phyloP scores from a whole-genome alignment of 2,329 filamentous ascomycete genomes.

The Ophiocordyceps unilateralis region DNA sequence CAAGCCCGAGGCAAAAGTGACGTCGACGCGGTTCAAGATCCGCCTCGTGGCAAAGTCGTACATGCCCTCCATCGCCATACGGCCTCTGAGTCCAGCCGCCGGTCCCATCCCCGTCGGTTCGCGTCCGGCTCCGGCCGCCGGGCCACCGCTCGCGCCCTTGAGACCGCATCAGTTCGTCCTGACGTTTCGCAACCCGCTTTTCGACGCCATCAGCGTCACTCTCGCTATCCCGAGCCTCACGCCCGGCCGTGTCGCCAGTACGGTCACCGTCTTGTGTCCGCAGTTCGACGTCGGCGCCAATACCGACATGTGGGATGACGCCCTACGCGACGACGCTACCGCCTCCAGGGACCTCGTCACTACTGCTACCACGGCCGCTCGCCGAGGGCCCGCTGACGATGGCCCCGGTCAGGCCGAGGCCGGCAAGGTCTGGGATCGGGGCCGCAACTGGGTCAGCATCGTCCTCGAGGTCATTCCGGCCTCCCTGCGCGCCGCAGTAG shows the following conservation, averaged over 20 bases:
- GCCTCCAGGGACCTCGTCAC: neutral
- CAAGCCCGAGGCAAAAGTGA: slow-evolving; percentile 82
- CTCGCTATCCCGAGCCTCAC: slow-evolving; percentile 71
- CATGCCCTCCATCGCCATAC: slow-evolving; percentile 66
- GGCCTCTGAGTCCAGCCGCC: slow-evolving; percentile 33
- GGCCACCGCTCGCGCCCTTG: slow-evolving; percentile 32
- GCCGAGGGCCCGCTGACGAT: slow-evolving; percentile 12
- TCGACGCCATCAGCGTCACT: slow-evolving; percentile 74
- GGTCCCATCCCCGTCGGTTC: slow-evolving; percentile 16
- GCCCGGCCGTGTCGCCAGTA: slow-evolving; percentile 57
- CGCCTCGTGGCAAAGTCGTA: slow-evolving; percentile 76
- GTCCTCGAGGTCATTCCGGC: slow-evolving; percentile 75
- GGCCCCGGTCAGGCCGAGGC: slow-evolving; percentile 48
- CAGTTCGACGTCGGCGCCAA: slow-evolving; percentile 90
- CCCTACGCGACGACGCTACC: slow-evolving; percentile 40
- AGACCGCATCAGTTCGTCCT: slow-evolving; percentile 63
- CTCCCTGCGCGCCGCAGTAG: slow-evolving; percentile 25
- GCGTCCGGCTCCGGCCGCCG: slow-evolving; percentile 13
- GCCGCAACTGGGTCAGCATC: slow-evolving; percentile 87
- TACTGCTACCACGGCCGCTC: neutral
- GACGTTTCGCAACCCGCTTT: slow-evolving; percentile 85
- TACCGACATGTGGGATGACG: slow-evolving; percentile 77
- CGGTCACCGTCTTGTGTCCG: slow-evolving; percentile 83
- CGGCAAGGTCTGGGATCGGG: slow-evolving; percentile 91
- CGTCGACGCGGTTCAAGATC: slow-evolving; percentile 81